A percentile compares a stretch with the other conserved stretches of the same genome.
Conservation (phyloP, 306 rosid genomes). For the Quercus agrifolia region DNA sequence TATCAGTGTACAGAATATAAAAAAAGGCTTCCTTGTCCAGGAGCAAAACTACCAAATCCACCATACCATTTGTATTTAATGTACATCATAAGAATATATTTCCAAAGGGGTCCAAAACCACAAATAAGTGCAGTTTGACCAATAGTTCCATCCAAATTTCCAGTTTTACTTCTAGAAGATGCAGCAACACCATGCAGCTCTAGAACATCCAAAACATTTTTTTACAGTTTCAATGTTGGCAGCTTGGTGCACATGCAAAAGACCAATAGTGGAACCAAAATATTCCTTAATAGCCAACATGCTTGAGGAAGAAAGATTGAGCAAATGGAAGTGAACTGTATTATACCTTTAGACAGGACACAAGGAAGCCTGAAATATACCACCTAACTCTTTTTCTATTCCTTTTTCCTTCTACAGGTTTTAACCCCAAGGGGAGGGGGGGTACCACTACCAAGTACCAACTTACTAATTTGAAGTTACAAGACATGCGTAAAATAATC, state of each 20-base stretch:
- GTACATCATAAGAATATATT: neutral
- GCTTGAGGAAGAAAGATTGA: neutral
- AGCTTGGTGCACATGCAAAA: neutral
- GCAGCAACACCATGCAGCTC: no score
- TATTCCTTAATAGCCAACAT: neutral
- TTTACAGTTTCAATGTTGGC: neutral
- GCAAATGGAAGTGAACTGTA: neutral
- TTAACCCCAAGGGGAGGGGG: neutral
- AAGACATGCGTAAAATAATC: neutral
- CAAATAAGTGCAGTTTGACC: neutral
- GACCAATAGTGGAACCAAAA: neutral
- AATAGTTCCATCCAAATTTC: neutral
- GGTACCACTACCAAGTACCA: neutral
- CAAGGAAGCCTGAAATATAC: neutral
- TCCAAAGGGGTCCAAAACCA: neutral
- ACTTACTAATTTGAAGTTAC: neutral
- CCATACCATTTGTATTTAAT: neutral
- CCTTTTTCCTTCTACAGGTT: neutral
- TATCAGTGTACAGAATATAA: neutral
- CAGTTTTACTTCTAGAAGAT: neutral
- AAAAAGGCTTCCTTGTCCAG: conserved; percentile 9
- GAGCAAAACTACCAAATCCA: conserved; percentile 8
- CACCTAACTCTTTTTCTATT: neutral
- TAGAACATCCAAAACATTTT: neutral
- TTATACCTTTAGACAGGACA: neutral